Conservation (phyloP, 2,329 filamentous ascomycete species). For the Periconia macrospinosa region DNA sequence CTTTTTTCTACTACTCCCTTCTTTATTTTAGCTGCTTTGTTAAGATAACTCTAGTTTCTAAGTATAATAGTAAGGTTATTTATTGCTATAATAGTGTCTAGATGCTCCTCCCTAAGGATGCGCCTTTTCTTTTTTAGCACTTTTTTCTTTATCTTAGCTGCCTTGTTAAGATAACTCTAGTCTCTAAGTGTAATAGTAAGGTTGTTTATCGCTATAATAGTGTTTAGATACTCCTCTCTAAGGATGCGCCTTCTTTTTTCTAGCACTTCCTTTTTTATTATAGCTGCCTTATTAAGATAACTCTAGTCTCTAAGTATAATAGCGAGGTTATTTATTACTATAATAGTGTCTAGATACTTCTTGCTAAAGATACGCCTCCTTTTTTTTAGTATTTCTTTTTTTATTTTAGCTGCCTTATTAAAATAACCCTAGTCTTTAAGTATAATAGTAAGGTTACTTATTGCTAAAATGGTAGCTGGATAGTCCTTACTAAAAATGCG, state of each 20-base stretch:
- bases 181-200: constrained; percentile 7
- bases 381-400: neutral
- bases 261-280: neutral
- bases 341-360: constrained; percentile 8
- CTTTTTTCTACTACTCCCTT: constrained; percentile 1
- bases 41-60: neutral
- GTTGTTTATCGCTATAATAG: constrained; percentile 9
- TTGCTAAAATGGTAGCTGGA: constrained; percentile 8
- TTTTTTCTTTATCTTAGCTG: neutral
- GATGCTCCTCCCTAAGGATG: constrained; percentile 14
- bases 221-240: constrained; percentile 8
- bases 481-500: constrained; percentile 4
- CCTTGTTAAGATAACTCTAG: constrained; percentile 1
- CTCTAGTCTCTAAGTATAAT: constrained; percentile 4
- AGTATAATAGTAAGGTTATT: constrained; percentile 10
- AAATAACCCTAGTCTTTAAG: constrained; percentile 4
- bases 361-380: constrained; percentile 6
- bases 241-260: constrained; percentile 5
- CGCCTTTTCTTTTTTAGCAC: constrained; percentile 2
- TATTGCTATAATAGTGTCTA: constrained; percentile 8
- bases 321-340: constrained; percentile 11
- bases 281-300: neutral
- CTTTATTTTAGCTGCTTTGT: neutral
- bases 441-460: constrained; percentile 12
- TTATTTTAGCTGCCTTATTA: neutral